Base-by-base conservation (phyloP, 192 early-diverging fungal genomes). In the Podila epigama region DNA sequence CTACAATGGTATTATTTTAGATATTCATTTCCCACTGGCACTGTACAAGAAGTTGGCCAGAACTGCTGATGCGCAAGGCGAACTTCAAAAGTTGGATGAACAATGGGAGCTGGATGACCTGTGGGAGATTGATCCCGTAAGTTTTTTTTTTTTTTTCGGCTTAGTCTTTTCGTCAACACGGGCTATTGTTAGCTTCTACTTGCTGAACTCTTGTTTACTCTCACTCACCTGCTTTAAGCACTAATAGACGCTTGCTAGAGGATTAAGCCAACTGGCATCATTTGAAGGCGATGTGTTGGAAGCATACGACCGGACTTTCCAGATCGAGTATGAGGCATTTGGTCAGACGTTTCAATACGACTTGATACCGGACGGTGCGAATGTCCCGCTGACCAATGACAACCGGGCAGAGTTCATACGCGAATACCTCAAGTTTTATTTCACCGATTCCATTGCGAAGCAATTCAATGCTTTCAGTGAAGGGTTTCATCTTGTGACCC, bases 1-100 rank as follows among this genome's bases (percentile, higher is more conserved):
- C 52, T 96, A 96, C 75, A 95, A 98, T 73, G 89, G 89, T 31
- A 93, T 93, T 32, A 98, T 97, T 57, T 75, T 98, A 20, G 95
- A 95, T 68, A 89, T 96, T 27, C 95, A 95, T 59, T 92, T 98
- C 56, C 96, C 96, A 5, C 77, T 83, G 39, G 92, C 88, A 3
- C 79, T 92, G 58, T 98, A 95, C 85, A 96, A 95, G 68, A 96
- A 96, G 79, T 79, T 98, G 31, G 89, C 65, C 12, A 20, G 62
- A 9, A 54, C 59, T 0, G 65, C 65, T 25, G 72, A 75, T 22
- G 34, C 72, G 5, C 58, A 54, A 8, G 60, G 65, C 0, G 65
- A 75, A 18, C 25, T 25, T 13, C 51, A 29, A 25, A 62, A 63
- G 25, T 29, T 93, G 69, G 86, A 87, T 27, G 79, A 88, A 28